phyloP scores from a whole-genome alignment of 805 yeast species.

The Scheffersomyces amazonensis region DNA sequence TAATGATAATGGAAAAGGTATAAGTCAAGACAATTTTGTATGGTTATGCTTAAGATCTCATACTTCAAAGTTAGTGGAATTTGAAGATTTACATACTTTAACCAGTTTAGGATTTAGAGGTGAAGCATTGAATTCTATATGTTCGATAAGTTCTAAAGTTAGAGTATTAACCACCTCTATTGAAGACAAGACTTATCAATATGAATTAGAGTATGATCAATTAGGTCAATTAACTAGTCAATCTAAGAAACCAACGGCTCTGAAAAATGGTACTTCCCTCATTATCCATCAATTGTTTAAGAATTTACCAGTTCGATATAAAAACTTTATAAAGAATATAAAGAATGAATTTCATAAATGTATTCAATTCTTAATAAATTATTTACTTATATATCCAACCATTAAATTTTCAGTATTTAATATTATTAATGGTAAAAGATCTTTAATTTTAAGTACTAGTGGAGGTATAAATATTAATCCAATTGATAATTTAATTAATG shows the following conservation, averaged over 20 bases:
- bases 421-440: slow-evolving; percentile 40
- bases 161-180: slow-evolving; percentile 48
- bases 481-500: slow-evolving; percentile 54
- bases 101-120: slow-evolving; percentile 75
- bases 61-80: slow-evolving; percentile 61
- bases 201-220: slow-evolving; percentile 49
- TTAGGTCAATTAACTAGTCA: slow-evolving; percentile 47
- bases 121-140: slow-evolving; percentile 72
- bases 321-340: slow-evolving; percentile 63
- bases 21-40: slow-evolving; percentile 48
- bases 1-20: slow-evolving; percentile 68
- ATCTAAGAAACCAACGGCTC: slow-evolving; percentile 36
- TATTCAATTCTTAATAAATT: slow-evolving; percentile 60
- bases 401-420: slow-evolving; percentile 64
- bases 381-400: slow-evolving; percentile 57
- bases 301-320: slow-evolving; percentile 76
- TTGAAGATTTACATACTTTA: slow-evolving; percentile 52
- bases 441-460: slow-evolving; percentile 55
- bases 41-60: slow-evolving; percentile 57
- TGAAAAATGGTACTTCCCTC: slow-evolving; percentile 61
- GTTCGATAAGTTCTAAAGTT: slow-evolving; percentile 50
- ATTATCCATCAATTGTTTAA: slow-evolving; percentile 57
- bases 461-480: slow-evolving; percentile 42
- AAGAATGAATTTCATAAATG: slow-evolving; percentile 73
- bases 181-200: slow-evolving; percentile 54